Evolutionary conservation across 768 basidiomycete genomes (phyloP), one percentile per base, ranked within the genome.

Genomic region (Lentinus brumalis): DNA sequence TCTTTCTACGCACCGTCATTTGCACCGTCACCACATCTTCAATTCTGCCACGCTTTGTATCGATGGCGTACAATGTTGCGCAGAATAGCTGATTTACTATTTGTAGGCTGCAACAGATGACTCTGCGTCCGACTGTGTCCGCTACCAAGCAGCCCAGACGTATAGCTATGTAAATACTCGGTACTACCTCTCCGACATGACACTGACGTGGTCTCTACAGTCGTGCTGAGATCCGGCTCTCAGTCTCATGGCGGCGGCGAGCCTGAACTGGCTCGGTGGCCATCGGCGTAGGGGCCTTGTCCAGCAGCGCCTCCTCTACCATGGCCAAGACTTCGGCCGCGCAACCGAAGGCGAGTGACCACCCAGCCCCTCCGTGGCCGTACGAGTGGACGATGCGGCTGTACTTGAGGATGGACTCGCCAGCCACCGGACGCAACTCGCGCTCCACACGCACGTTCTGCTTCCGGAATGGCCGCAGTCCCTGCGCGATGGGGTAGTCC

Each of bases 331-430:
- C 64, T 26, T 69, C 66, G 14, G 61, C 64, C 5, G 68, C 68
- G 30, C 68, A 69, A 2, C 68, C 68, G 42, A 69, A 69, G 2
- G 66, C 66, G 1, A 69, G 59, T 4, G 63, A 62, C 52, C 62
- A 67, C 5, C 68, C 68, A 12, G 66, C 60, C 4, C 68, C 66
- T 31, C 66, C 68, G 30, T 67, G 66, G 9, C 66, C 66, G 51
- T 67, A 69, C 9, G 66, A 65, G 61, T 69, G 66, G 11, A 69
- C 41, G 35, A 69, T 63, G 15, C 56, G 44, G 56, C 68, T 69
- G 31, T 53, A 50, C 40, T 38, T 61, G 56, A 18, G 61, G 46
- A 21, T 53, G 14, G 40, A 16, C 12, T 42, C 52, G n/a, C 38
- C 40, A 11, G 16, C 26, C 14, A 29, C 52, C 6, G 52, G 52